Evolutionary conservation across 495 filamentous ascomycete species (phyloP).

Genomic region (Aspergillus cristatus): DNA sequence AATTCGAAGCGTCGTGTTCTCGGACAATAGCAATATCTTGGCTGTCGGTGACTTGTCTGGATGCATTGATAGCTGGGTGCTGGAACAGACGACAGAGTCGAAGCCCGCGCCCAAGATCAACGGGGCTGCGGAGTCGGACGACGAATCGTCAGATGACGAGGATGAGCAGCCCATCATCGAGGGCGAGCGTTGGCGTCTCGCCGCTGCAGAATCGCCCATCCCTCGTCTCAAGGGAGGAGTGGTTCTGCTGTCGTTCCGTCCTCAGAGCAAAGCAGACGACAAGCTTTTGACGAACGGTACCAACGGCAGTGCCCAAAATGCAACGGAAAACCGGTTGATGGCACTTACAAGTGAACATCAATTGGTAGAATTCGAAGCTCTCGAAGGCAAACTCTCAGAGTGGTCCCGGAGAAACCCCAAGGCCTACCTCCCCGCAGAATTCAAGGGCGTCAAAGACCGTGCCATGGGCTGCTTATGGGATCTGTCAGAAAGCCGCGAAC

Average conservation of each 20-base stretch:
- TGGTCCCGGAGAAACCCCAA: slow-evolving; percentile 84
- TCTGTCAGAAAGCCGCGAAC: slow-evolving; percentile 40
- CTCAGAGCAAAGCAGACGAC: slow-evolving; percentile 15
- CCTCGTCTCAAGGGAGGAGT: slow-evolving; percentile 66
- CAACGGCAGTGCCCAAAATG: neutral
- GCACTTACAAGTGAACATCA: slow-evolving; percentile 67
- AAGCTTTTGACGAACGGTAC: slow-evolving; percentile 32
- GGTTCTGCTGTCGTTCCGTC: slow-evolving; percentile 69
- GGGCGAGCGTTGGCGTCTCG: slow-evolving; percentile 55
- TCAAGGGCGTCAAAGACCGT: slow-evolving; percentile 60
- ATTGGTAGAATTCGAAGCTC: slow-evolving; percentile 66
- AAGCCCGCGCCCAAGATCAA: slow-evolving; percentile 22
- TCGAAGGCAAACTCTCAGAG: slow-evolving; percentile 61
- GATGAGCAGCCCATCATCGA: slow-evolving; percentile 30
- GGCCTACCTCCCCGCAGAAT: slow-evolving; percentile 60
- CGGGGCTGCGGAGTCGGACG: slow-evolving; percentile 32
- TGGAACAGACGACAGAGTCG: slow-evolving; percentile 46
- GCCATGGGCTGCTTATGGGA: slow-evolving; percentile 86
- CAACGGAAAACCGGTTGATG: slow-evolving; percentile 53
- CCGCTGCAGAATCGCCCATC: slow-evolving; percentile 58
- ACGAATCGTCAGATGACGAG: slow-evolving; percentile 45
- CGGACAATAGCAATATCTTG: slow-evolving; percentile 68
- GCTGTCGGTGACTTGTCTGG: slow-evolving; percentile 74
- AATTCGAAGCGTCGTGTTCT: slow-evolving; percentile 69
- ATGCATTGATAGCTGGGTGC: slow-evolving; percentile 75